Evolutionary conservation across 2,329 filamentous ascomycete species (phyloP), one percentile per base, ranked within the genome.

Genomic region (Bipolaris oryzae): DNA sequence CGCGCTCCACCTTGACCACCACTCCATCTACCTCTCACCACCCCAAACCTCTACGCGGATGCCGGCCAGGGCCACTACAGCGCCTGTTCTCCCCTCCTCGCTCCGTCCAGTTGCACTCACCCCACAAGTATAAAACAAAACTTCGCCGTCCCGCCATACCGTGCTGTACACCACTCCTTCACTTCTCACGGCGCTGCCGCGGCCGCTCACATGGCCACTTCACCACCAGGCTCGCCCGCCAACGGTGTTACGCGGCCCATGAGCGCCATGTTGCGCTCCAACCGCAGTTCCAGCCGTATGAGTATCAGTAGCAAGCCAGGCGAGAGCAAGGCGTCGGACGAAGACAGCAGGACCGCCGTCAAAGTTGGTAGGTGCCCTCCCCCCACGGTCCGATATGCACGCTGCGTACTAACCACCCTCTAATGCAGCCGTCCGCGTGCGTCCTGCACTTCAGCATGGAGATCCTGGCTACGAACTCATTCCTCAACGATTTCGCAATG

Each of bases 381-480:
- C 49, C 41, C 58, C 39, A 43, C 20, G 34, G 37, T 42, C 41
- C 57, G 45, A 50, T 51, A 51, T 46, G 55, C 37, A 50, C 31
- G 45, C 46, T 7, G 37, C 50, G 34, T 37, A 31, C 71, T 73
- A 69, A 75, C 72, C 41, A 31, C 31, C 43, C 21, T 63, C 54
- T 48, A 59, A 52, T 68, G 56, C 75, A 98, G 95, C 90, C 75
- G 92, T 99, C 69, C 92, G 95, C 75, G 89, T 98, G 46, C 91
- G 95, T 68, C 95, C 95, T 46, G 89, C 94, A 51, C 83, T 98
- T 55, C 87, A 88, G 67, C 82, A 92, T 5, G 85, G 85, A 64
- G 95, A 99, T 76, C 95, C 95, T 5, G 94, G 93, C 60, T 99
- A 85, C 80, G 95, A 99, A 62, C 86, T 98, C 63, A 95, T 99